A percentile compares a stretch with the other conserved stretches of the same genome.
Conservation (phyloP, 2,329 filamentous ascomycete species). For the Daldinia eschscholtzii region DNA sequence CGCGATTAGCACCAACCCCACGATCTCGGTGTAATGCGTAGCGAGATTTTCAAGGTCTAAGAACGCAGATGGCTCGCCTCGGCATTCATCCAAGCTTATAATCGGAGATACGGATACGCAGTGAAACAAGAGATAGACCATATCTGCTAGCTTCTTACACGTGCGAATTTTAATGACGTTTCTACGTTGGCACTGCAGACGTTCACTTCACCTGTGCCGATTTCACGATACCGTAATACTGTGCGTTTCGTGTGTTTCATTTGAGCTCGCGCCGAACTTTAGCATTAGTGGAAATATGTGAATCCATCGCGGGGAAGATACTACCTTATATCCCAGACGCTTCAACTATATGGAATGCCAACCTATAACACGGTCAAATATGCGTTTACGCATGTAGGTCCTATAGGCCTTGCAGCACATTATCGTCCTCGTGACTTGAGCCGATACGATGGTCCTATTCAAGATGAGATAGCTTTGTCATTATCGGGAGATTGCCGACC, state of each 20-base stretch:
- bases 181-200: neutral
- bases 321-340: constrained; percentile 19
- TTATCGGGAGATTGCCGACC: constrained; percentile 43
- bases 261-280: constrained; percentile 11
- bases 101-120: constrained; percentile 33
- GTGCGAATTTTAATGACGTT: neutral
- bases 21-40: constrained; percentile 44
- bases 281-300: constrained; percentile 35
- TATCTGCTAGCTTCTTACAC: neutral
- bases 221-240: neutral
- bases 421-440: constrained; percentile 40
- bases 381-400: constrained; percentile 37
- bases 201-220: neutral
- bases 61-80: constrained; percentile 33
- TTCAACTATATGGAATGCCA: constrained; percentile 23
- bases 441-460: constrained; percentile 27
- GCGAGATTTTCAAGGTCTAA: constrained; percentile 34
- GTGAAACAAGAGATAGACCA: neutral
- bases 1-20: constrained; percentile 37
- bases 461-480: constrained; percentile 23
- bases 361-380: constrained; percentile 34
- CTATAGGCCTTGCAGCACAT: constrained; percentile 33
- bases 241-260: constrained; percentile 15
- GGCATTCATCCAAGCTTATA: constrained; percentile 23
- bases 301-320: constrained; percentile 36